Evolutionary conservation across 2,329 filamentous ascomycete genomes (phyloP), one percentile per base, ranked within the genome.

Genomic region (Elsinoe fawcettii): DNA sequence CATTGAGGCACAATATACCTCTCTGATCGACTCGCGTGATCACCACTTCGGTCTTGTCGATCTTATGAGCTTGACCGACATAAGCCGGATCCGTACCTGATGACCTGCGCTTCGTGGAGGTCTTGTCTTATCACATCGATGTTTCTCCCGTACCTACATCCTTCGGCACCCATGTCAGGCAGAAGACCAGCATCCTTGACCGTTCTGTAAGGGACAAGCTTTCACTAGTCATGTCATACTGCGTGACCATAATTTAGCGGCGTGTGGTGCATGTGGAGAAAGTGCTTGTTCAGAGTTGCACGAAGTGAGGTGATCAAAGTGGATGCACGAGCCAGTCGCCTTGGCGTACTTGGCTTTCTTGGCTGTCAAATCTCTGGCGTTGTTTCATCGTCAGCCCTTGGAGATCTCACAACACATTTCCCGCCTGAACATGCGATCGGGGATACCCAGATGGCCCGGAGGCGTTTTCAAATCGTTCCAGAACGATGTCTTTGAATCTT

Each of bases 11-110:
- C 20, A 12, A 39, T 39, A 5, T 9, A 23, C 3, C 11, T 16
- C 2, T 37, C 32, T n/a, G 2, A n/a, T 18, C 18, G 27, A 25
- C 49, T 39, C 16, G 49, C 49, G 32, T 53, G 49, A 53, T 53
- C 49, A 22, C 11, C 49, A 5, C n/a, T 3, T 36, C 12, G 18
- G 32, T 22, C 14, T 12, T 22, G 49, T n/a, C 25, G 25, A 34
- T 37, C 32, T 12, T 7, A 36, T 53, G 49, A 53, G 49, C 49
- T 53, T 53, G 49, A 37, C 49, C 49, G 49, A 53, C 49, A 36
- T 11, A 23, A 53, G 32, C 27, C 32, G 49, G 16, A 25, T 11
- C 5, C 14, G 30, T 53, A 39, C 32, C 49, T 39, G 18, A 14
- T 25, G 32, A 53, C 34, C 49, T 25, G 7, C 30, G 49, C 49